A percentile compares a stretch with the other conserved stretches of the same genome.
Evolutionary conservation across 176 grass and related monocot species (phyloP).

Genomic region (Carex littledalei): DNA sequence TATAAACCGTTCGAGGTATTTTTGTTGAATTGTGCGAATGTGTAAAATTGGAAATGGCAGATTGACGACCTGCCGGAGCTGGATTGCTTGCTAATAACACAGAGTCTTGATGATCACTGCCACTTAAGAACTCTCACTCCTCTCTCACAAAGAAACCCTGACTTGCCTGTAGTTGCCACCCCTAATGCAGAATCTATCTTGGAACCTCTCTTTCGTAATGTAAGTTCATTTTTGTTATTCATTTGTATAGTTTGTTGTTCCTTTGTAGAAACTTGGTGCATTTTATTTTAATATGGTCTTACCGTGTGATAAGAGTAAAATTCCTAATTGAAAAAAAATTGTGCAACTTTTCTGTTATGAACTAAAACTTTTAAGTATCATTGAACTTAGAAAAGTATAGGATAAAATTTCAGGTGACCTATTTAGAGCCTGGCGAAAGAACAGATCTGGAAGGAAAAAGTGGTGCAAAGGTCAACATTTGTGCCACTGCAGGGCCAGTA

Average conservation of each 20-base stretch:
- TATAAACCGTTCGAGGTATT: neutral
- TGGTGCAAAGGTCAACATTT: constrained; percentile 26
- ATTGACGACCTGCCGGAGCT: constrained; percentile 35
- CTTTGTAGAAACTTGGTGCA: neutral
- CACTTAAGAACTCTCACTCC: constrained; percentile 58
- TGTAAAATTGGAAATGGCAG: constrained; percentile 10
- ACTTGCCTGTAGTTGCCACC: constrained; percentile 65
- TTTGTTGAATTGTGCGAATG: neutral
- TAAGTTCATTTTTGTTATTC: constrained; percentile 9
- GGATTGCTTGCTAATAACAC: constrained; percentile 80
- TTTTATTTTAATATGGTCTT: neutral
- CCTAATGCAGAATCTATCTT: constrained; percentile 66
- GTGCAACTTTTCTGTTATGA: neutral
- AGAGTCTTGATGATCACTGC: constrained; percentile 97
- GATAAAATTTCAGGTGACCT: constrained; percentile 45
- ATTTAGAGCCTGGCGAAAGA: constrained; percentile 70
- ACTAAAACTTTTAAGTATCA: neutral
- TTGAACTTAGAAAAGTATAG: neutral
- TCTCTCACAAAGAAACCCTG: constrained; percentile 38
- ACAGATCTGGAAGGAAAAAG: constrained; percentile 30
- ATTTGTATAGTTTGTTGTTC: constrained; percentile 7
- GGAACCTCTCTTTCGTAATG: constrained; percentile 39
- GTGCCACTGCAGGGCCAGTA: constrained; percentile 68
- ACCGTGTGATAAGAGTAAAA: neutral
- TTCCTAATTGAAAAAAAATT: neutral